Conservation (phyloP, 2,329 filamentous ascomycete species). For the Berkeleyomyces rouxiae region DNA sequence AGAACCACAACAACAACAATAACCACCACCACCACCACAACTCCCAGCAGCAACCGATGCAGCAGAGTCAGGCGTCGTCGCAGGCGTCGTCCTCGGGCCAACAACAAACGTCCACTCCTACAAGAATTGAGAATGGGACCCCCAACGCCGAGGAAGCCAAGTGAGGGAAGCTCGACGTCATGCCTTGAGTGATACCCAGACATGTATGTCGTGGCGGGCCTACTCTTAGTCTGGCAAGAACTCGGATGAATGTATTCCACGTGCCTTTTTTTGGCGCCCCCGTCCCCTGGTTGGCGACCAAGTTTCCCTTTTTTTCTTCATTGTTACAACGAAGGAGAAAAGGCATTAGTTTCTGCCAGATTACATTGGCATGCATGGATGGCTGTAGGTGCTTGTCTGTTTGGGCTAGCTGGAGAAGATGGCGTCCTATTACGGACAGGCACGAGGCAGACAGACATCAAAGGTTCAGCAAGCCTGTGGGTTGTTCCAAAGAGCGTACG, state of each 20-base stretch:
- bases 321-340: background rate
- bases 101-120: conserved; percentile 10
- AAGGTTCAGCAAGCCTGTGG: too few relatives aligned
- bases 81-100: background rate
- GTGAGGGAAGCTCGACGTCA: background rate
- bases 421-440: too few relatives aligned
- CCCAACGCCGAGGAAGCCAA: conserved; percentile 13
- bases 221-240: background rate
- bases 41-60: conserved; percentile 1
- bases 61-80: background rate
- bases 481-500: too few relatives aligned
- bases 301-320: background rate
- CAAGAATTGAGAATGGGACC: conserved; percentile 10
- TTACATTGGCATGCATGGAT: too few relatives aligned
- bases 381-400: too few relatives aligned
- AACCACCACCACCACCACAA: conserved; percentile 2
- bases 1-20: conserved; percentile 1
- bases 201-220: background rate
- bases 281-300: background rate
- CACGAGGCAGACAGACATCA: too few relatives aligned
- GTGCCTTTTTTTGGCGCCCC: background rate
- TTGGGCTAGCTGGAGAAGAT: too few relatives aligned
- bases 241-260: background rate
- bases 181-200: background rate
- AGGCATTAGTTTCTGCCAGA: background rate